Conservation (phyloP, 768 basidiomycete species). For the Auricularia heimuer region DNA sequence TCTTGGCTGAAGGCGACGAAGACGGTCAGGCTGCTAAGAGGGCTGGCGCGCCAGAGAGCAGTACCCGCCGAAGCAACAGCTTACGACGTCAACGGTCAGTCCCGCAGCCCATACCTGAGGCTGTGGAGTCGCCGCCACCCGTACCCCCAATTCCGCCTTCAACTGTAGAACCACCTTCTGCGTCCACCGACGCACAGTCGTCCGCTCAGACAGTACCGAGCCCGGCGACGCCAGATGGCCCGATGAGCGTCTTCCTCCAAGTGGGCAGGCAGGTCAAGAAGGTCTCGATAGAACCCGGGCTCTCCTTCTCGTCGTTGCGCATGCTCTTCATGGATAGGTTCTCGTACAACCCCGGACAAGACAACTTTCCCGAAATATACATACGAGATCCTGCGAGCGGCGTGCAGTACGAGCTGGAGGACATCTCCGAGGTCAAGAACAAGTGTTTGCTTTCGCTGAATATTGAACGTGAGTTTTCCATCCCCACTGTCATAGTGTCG, state of each 20-base stretch:
- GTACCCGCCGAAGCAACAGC: constrained; percentile 1
- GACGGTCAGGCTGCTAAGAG: constrained; percentile 30
- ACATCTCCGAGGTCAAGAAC: constrained; percentile 84
- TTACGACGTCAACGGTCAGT: not conserved
- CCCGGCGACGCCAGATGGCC: constrained; percentile 12
- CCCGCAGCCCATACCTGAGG: not conserved
- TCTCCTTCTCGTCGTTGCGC: constrained; percentile 65
- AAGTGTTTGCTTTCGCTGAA: constrained; percentile 85
- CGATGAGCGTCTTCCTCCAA: constrained; percentile 74
- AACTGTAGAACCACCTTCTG: constrained; percentile 1
- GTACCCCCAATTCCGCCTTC: constrained; percentile 24
- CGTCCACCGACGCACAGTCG: constrained; percentile 14
- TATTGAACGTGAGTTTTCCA: constrained; percentile 76
- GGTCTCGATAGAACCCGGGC: constrained; percentile 54
- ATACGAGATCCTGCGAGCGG: constrained; percentile 87
- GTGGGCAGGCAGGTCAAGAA: constrained; percentile 89
- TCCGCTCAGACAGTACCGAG: not conserved
- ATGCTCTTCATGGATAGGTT: constrained; percentile 93
- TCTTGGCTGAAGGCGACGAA: constrained; percentile 66
- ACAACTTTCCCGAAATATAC: constrained; percentile 93
- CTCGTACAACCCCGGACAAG: constrained; percentile 84
- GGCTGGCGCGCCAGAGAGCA: constrained; percentile 5
- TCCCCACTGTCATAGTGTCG: constrained; percentile 3
- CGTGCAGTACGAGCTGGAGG: constrained; percentile 92
- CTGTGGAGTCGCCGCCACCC: constrained; percentile 13